Evolutionary conservation across 2,329 filamentous ascomycete genomes (phyloP), one percentile per base, ranked within the genome.

Genomic region (Phyllosticta citrichinensis): DNA sequence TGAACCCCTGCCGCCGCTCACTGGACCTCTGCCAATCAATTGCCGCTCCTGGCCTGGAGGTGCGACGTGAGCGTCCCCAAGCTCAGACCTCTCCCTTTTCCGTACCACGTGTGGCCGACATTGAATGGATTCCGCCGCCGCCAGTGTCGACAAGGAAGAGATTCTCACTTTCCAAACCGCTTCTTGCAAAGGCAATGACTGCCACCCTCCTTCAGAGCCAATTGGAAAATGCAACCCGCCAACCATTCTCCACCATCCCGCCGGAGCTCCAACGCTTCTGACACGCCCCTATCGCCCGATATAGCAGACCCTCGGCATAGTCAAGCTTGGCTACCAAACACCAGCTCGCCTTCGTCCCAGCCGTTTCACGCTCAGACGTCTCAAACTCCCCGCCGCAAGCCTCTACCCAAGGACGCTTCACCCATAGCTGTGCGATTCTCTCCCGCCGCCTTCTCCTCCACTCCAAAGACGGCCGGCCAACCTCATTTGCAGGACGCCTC

Each of bases 351-450:
- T 63, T 75, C 76, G 54, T 78, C 78, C 67, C 73, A 75, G 61
- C 69, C 73, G 63, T 77, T 77, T 68, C 74, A 73, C 57, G 72
- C 74, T 35, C 73, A 75, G 64, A 68, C 74, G 51, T 73, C 73
- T 52, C 73, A 74, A 65, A 74, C 76, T 63, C 71, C 75, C 62
- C 77, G 77, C 66, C 76, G 81, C 66, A 83, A 83, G 70, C 80
- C 81, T 66, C 71, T 84, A 64, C 81, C 81, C 63, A 71, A 75
- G 63, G 77, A 76, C 72, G 74, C 75, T 64, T 78, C 79, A 57
- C 76, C 80, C 64, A 70, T 79, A 60, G 73, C 77, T 62, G 70
- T 70, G 59, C 76, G 73, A 55, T 77, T 76, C 66, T 73, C 74
- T 40, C 69, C 70, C 61, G 69, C 73, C 65, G 73, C 70, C 62